phyloP scores from a whole-genome alignment of 2,329 filamentous ascomycete species.

The Colletotrichum spaethianum region DNA sequence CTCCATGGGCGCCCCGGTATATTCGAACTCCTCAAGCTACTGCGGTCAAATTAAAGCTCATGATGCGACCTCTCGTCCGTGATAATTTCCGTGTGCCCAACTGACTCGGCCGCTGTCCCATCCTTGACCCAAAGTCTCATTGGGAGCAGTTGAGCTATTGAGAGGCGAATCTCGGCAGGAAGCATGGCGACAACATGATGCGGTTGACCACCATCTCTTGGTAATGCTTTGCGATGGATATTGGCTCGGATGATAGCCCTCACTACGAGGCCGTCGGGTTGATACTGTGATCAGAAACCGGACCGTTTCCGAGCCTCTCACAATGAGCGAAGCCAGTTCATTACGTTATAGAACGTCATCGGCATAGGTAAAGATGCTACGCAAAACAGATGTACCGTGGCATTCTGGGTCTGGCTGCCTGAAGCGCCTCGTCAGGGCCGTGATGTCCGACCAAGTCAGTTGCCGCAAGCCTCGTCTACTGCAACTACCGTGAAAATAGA shows the following conservation, averaged over 20 bases:
- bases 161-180: background rate
- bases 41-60: background rate
- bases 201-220: background rate
- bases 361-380: background rate
- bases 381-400: constrained; percentile 12
- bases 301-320: background rate
- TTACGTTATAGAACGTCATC: background rate
- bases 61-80: background rate
- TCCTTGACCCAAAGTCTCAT: constrained; percentile 12
- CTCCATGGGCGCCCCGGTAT: constrained; percentile 12
- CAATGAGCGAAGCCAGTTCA: background rate
- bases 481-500: background rate
- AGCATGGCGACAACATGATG: background rate
- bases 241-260: constrained; percentile 16
- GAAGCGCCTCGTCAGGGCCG: background rate
- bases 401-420: background rate
- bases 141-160: background rate
- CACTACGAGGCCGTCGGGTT: constrained; percentile 16
- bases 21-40: background rate
- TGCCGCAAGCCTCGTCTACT: constrained; percentile 20
- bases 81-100: background rate
- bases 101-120: constrained; percentile 22
- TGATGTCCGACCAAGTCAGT: constrained; percentile 1
- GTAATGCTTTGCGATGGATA: constrained; percentile 23
- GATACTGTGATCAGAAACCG: background rate